Evolutionary conservation across 2,329 filamentous ascomycete species (phyloP).

Genomic region (Neoarthrinium moseri): DNA sequence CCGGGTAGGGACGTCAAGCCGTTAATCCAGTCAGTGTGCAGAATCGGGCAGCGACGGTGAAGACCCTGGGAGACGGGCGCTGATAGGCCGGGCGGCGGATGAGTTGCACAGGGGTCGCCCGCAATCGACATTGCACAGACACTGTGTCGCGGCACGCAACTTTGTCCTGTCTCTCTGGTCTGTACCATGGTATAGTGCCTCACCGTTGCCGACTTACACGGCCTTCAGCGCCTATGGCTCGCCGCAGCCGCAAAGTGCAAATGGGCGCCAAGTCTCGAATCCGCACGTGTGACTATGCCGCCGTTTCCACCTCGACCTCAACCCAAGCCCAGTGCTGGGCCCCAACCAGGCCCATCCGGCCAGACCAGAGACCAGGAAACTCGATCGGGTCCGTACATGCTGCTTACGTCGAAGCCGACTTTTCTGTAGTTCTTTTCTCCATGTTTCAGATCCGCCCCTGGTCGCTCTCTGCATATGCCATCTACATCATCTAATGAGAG

Average conservation of each 20-base stretch:
- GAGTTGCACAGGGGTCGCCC: constrained; percentile 2
- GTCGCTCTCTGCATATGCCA: constrained; percentile 11
- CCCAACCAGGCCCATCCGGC: constrained; percentile 9
- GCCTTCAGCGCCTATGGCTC: not conserved
- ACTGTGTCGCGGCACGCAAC: constrained; percentile 2
- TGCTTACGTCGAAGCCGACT: constrained; percentile 17
- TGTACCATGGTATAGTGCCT: constrained; percentile 8
- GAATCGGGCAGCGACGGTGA: constrained; percentile 16
- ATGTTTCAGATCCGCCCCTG: constrained; percentile 29
- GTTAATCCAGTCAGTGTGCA: constrained; percentile 18
- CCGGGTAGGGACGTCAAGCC: constrained; percentile 7
- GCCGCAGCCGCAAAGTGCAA: constrained; percentile 3
- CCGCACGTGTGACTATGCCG: not conserved
- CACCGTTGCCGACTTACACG: not conserved
- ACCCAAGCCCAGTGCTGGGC: constrained; percentile 16
- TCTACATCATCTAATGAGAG: constrained; percentile 9
- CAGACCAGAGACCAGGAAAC: constrained; percentile 15
- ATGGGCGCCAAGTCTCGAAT: constrained; percentile 1
- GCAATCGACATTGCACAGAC: not conserved
- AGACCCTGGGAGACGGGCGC: constrained; percentile 16
- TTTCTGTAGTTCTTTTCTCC: constrained; percentile 20
- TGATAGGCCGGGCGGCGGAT: constrained; percentile 18
- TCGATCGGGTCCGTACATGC: constrained; percentile 16
- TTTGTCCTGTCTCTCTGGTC: too few relatives aligned
- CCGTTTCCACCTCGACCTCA: constrained; percentile 9